Evolutionary conservation across 108 stramenopile genomes (phyloP).

Genomic region (Cyclotella atomus): DNA sequence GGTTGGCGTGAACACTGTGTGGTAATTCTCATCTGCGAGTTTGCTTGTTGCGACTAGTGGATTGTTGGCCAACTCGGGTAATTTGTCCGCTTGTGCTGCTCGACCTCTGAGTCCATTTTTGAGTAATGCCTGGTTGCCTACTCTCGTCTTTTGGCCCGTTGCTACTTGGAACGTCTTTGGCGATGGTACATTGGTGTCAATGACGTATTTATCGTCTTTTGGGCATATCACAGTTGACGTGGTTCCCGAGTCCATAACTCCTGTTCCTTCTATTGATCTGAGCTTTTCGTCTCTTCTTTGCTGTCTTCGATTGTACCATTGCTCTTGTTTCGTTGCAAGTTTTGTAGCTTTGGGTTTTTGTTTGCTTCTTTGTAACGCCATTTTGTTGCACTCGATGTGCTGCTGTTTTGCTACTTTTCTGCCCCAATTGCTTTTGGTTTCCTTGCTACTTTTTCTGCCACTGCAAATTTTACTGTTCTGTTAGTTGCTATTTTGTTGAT

Average conservation of each 20-base stretch:
- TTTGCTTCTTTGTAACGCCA: background rate
- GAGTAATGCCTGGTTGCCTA: background rate
- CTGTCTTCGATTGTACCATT: background rate
- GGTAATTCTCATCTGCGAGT: constrained; percentile 3
- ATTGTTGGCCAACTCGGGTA: background rate
- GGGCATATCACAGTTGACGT: background rate
- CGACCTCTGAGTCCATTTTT: background rate
- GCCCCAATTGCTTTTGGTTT: background rate
- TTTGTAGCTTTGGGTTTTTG: background rate
- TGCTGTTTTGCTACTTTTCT: background rate
- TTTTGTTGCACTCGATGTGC: background rate
- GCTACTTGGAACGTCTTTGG: background rate
- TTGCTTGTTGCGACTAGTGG: background rate
- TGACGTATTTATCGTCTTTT: background rate
- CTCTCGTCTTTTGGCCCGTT: background rate
- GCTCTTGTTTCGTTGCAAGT: too few relatives aligned
- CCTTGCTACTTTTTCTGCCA: background rate
- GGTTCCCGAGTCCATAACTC: background rate
- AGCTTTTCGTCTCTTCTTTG: background rate
- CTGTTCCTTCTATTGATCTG: background rate
- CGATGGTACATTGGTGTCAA: background rate
- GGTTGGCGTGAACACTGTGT: background rate
- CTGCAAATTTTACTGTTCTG: background rate
- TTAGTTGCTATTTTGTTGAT: background rate
- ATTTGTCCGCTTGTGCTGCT: background rate